Conservation (phyloP, 192 early-diverging fungal species). For the Gryganskiella cystojenkinii region DNA sequence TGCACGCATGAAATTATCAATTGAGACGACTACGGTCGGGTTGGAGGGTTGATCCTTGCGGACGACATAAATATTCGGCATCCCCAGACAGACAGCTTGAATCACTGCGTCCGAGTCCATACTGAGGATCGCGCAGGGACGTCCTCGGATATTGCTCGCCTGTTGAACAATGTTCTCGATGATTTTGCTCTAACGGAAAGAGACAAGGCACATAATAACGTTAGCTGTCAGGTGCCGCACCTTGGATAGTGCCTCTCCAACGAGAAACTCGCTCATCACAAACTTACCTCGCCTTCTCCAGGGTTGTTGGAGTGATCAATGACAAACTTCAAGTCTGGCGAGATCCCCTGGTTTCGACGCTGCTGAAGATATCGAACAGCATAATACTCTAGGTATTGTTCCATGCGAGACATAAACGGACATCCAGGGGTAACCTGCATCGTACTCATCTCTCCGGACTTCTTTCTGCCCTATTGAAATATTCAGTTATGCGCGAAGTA, state of each 20-base stretch:
- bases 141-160: conserved; percentile 31
- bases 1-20: conserved; percentile 35
- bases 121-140: conserved; percentile 48
- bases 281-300: conserved; percentile 55
- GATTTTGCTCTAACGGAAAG: conserved; percentile 38
- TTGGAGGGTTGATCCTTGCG: conserved; percentile 25
- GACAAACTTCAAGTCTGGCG: conserved; percentile 53
- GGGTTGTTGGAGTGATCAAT: conserved; percentile 53
- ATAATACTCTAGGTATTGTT: conserved; percentile 50
- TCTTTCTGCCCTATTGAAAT: conserved; percentile 10
- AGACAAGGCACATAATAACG: not conserved
- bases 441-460: conserved; percentile 30
- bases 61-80: conserved; percentile 46
- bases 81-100: conserved; percentile 42
- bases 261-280: no score
- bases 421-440: conserved; percentile 50
- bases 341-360: conserved; percentile 23
- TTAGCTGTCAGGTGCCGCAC: no score
- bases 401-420: conserved; percentile 48
- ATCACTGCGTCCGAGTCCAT: conserved; percentile 52
- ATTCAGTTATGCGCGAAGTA: not conserved
- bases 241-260: no score
- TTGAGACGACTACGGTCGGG: conserved; percentile 23
- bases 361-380: conserved; percentile 46
- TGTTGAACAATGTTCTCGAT: conserved; percentile 50